Evolutionary conservation across 495 filamentous ascomycete genomes (phyloP).

Genomic region (Elasticomyces elasticus): DNA sequence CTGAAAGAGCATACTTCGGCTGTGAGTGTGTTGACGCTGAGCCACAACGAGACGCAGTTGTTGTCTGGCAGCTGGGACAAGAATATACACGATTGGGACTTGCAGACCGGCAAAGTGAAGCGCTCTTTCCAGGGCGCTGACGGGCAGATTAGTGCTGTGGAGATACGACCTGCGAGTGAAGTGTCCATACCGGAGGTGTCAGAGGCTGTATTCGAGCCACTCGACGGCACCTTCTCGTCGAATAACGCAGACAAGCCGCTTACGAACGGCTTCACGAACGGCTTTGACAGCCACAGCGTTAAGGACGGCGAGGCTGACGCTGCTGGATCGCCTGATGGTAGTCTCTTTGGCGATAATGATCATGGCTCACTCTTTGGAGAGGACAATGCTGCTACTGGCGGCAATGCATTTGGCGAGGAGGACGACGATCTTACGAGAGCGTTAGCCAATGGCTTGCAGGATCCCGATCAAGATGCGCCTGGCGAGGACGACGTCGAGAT

Average conservation of each 20-base stretch:
- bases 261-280: conserved; percentile 43
- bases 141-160: conserved; percentile 78
- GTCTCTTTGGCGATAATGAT: conserved; percentile 44
- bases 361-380: conserved; percentile 78
- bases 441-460: conserved; percentile 48
- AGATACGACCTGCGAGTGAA: conserved; percentile 68
- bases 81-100: conserved; percentile 84
- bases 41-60: conserved; percentile 75
- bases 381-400: conserved; percentile 41
- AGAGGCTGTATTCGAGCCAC: conserved; percentile 39
- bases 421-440: conserved; percentile 79
- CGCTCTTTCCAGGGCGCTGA: conserved; percentile 66
- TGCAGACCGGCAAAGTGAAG: conserved; percentile 73
- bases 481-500: conserved; percentile 41
- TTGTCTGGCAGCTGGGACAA: conserved; percentile 97
- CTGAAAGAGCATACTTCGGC: conserved; percentile 82
- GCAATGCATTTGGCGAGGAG: conserved; percentile 31
- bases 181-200: conserved; percentile 65
- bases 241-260: conserved; percentile 46
- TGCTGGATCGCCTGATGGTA: conserved; percentile 58
- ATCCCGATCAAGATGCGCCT: conserved; percentile 38
- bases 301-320: conserved; percentile 33
- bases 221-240: conserved; percentile 59
- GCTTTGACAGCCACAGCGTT: conserved; percentile 35
- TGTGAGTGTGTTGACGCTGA: conserved; percentile 75